These are phyloP conservation scores for Ustilago vetiveriae DNA, from an alignment of 1,284 basidiomycete genomes.

Conservation along the genomic window DNA sequence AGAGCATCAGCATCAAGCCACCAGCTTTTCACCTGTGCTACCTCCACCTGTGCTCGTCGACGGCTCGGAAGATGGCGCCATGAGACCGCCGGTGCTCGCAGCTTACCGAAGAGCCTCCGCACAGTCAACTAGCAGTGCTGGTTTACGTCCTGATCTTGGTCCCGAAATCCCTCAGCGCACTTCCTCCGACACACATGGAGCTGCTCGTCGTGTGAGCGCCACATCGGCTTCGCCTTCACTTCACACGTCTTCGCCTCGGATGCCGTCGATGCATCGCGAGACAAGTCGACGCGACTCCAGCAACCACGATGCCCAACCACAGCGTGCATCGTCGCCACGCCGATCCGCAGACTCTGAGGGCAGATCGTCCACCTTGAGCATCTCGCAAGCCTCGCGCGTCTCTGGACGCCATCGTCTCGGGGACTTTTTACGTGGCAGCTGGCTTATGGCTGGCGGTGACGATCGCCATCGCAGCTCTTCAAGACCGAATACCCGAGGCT, in stretches of 20 bases:
- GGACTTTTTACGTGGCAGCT: constrained; percentile 37
- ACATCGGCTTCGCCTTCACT: constrained; percentile 21
- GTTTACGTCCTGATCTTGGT: constrained; percentile 21
- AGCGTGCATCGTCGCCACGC: constrained; percentile 20
- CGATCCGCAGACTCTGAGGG: constrained; percentile 35
- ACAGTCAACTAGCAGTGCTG: constrained; percentile 24
- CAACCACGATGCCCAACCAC: constrained; percentile 19
- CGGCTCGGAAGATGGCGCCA: constrained; percentile 6
- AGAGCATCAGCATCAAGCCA: constrained; percentile 1
- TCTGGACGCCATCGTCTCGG: constrained; percentile 49
- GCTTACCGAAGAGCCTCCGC: constrained; percentile 25
- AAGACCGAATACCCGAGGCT: constrained; percentile 37
- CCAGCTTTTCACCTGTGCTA: constrained; percentile 19
- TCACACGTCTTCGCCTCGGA: constrained; percentile 18
- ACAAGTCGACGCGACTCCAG: constrained; percentile 14
- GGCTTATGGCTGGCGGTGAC: constrained; percentile 33
- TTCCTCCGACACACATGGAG: constrained; percentile 40
- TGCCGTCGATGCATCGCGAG: constrained; percentile 18
- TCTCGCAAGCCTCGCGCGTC: constrained; percentile 41
- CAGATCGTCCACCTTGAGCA: constrained; percentile 35
- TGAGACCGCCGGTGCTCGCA: constrained; percentile 23
- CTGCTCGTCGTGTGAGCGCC: constrained; percentile 16
- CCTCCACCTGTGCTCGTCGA: constrained; percentile 28
- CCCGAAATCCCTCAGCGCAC: constrained; percentile 38
- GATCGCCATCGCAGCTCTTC: constrained; percentile 29